Evolutionary conservation across 1,284 basidiomycete genomes (phyloP).

Genomic region (Rhodotorula sp.): DNA sequence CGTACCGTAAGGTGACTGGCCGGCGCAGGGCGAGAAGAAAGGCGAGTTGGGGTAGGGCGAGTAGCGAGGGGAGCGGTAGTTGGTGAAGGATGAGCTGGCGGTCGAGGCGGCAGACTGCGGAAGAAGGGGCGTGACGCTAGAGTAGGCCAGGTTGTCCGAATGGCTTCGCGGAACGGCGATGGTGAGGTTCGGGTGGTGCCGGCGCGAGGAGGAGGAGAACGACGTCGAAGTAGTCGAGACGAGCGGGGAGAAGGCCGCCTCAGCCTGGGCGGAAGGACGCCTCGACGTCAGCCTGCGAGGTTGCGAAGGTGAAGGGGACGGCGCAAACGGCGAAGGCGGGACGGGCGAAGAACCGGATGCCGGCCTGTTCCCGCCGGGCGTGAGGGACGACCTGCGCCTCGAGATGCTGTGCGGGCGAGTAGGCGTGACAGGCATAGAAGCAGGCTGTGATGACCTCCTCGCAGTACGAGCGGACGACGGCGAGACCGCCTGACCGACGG

Average conservation of each 20-base stretch:
- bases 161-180: not conserved
- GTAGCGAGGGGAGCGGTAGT: not conserved
- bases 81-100: not conserved
- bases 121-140: no score
- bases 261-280: no score
- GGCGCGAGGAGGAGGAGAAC: not conserved
- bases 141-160: not conserved
- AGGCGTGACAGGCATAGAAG: no score
- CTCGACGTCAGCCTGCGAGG: not conserved
- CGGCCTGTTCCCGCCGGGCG: not conserved
- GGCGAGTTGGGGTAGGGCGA: slow-evolving; percentile 5
- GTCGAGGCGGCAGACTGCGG: not conserved
- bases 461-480: no score
- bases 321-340: not conserved
- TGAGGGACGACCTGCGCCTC: no score
- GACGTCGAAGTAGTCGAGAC: not conserved
- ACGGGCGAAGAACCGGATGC: not conserved
- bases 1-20: not conserved
- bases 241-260: not conserved
- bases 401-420: no score
- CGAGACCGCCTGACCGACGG: no score
- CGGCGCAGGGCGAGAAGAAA: not conserved
- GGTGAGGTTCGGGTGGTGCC: not conserved
- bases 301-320: not conserved
- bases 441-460: no score